phyloP scores from a whole-genome alignment of 2,329 filamentous ascomycete species.

The Orbilia blumenaviensis region DNA sequence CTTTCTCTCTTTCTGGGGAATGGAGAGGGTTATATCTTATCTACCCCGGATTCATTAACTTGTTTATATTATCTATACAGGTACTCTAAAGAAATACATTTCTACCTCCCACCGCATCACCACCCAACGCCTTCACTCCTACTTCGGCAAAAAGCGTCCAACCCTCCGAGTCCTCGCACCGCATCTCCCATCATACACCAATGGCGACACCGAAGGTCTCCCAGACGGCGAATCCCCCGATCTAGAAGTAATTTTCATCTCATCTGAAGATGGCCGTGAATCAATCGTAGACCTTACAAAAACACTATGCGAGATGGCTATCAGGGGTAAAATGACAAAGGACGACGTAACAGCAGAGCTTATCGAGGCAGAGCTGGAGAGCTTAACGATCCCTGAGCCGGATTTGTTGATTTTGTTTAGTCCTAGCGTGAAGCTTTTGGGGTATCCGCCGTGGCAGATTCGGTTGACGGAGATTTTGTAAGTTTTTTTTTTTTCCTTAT shows the following conservation, averaged over 20 bases:
- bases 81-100: constrained; percentile 87
- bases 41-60: constrained; percentile 53
- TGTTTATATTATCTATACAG: constrained; percentile 63
- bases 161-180: constrained; percentile 77
- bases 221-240: constrained; percentile 54
- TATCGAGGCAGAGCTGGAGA: constrained; percentile 83
- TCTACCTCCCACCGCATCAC: constrained; percentile 83
- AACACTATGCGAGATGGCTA: constrained; percentile 93
- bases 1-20: not conserved
- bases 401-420: constrained; percentile 89
- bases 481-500: constrained; percentile 25
- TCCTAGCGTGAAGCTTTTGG: constrained; percentile 81
- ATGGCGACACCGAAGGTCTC: constrained; percentile 56
- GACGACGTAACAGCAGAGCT: constrained; percentile 85
- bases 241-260: constrained; percentile 78
- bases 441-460: constrained; percentile 97
- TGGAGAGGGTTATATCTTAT: not conserved
- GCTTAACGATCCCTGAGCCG: constrained; percentile 79
- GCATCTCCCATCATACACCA: constrained; percentile 68
- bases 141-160: constrained; percentile 82
- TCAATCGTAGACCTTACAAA: constrained; percentile 95
- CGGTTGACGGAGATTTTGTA: constrained; percentile 89
- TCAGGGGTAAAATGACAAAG: constrained; percentile 81
- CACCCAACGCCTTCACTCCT: constrained; percentile 79
- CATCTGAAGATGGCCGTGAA: constrained; percentile 86